These are phyloP conservation scores for Fonsecaea multimorphosa DNA, from an alignment of 2,329 filamentous ascomycete species.

Conservation along the genomic window DNA sequence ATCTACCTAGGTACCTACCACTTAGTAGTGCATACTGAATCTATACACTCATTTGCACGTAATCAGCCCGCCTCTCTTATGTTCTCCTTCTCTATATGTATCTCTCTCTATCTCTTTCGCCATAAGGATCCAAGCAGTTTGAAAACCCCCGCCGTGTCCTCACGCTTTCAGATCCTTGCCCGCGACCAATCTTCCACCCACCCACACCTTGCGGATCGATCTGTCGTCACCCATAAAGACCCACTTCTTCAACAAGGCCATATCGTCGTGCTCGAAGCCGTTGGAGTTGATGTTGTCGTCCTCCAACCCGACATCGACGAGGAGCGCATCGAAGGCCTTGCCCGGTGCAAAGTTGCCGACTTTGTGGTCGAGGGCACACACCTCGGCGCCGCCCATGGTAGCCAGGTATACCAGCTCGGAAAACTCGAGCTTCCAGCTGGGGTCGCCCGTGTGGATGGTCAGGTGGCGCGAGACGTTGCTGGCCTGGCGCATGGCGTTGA, in stretches of 20 bases:
- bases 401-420: constrained; percentile 65
- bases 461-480: constrained; percentile 50
- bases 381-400: constrained; percentile 65
- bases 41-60: constrained; percentile 21
- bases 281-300: constrained; percentile 56
- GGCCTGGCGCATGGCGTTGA: constrained; percentile 64
- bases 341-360: constrained; percentile 45
- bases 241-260: constrained; percentile 66
- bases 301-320: constrained; percentile 32
- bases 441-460: constrained; percentile 17
- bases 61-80: background rate
- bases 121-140: too few relatives aligned
- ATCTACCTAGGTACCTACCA: background rate
- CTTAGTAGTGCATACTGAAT: constrained; percentile 9
- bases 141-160: too few relatives aligned
- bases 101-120: too few relatives aligned
- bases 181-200: constrained; percentile 50
- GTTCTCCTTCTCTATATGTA: background rate
- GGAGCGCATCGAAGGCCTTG: constrained; percentile 45
- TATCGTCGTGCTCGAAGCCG: constrained; percentile 59
- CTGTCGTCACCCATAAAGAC: constrained; percentile 70
- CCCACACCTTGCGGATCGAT: constrained; percentile 64
- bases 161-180: constrained; percentile 16
- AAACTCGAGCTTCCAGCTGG: constrained; percentile 19
- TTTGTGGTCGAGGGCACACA: constrained; percentile 59